A percentile compares a stretch with the other conserved stretches of the same genome.
Evolutionary conservation across 2,329 filamentous ascomycete genomes (phyloP).

Genomic region (Talaromyces sp.): DNA sequence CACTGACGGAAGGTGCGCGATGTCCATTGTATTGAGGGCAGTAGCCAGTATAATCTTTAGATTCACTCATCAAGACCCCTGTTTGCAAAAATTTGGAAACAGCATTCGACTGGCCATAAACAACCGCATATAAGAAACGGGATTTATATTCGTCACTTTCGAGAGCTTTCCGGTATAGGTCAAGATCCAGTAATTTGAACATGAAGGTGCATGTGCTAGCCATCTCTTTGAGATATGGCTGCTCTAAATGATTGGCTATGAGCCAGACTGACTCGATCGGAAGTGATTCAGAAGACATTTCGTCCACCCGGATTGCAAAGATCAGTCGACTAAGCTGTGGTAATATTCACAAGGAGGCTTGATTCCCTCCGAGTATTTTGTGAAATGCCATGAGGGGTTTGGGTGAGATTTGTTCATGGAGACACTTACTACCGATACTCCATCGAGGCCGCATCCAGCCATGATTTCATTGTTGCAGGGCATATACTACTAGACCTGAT

Average conservation of each 20-base stretch:
- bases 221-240: background rate
- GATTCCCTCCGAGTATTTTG: no score
- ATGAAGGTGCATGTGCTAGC: conserved; percentile 1
- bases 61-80: conserved; percentile 2
- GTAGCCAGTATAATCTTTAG: background rate
- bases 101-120: background rate
- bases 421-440: conserved; percentile 9
- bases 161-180: background rate
- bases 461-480: no score
- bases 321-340: background rate
- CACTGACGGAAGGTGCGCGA: background rate
- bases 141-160: background rate
- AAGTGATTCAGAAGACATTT: conserved; percentile 3
- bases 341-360: background rate
- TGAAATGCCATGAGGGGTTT: background rate
- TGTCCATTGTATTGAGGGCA: background rate
- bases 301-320: no score
- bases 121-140: background rate
- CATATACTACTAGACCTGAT: background rate
- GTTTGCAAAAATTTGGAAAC: conserved; percentile 8
- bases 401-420: conserved; percentile 1
- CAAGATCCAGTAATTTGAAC: background rate
- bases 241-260: background rate
- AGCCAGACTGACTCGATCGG: conserved; percentile 1
- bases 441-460: no score